Conservation (phyloP, 805 yeast genomes). For the Starmera quercuum region DNA sequence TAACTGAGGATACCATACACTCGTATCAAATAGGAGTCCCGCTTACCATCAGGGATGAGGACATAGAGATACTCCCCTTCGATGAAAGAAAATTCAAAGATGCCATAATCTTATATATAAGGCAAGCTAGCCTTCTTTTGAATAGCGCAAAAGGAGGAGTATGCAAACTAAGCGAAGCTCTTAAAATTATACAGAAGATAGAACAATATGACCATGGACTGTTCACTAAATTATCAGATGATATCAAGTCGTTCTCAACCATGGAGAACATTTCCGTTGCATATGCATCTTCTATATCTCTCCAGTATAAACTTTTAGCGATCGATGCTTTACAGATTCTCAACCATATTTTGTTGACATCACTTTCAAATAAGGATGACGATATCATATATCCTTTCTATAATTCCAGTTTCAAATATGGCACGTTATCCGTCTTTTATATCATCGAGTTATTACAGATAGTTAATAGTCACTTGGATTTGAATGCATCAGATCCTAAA, state of each 20-base stretch:
- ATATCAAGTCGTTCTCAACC: slow-evolving; percentile 3
- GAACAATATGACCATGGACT: slow-evolving; percentile 11
- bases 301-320: slow-evolving; percentile 1
- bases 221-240: slow-evolving; percentile 4
- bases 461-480: slow-evolving; percentile 4
- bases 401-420: slow-evolving; percentile 15
- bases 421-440: slow-evolving; percentile 13
- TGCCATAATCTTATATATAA: slow-evolving; percentile 4
- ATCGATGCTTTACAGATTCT: not conserved
- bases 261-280: slow-evolving; percentile 3
- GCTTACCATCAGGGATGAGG: slow-evolving; percentile 11
- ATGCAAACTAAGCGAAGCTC: slow-evolving; percentile 9
- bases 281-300: slow-evolving; percentile 1
- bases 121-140: slow-evolving; percentile 7
- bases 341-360: slow-evolving; percentile 1
- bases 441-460: slow-evolving; percentile 13
- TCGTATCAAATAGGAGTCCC: slow-evolving; percentile 17
- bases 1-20: slow-evolving; percentile 10
- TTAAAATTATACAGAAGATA: slow-evolving; percentile 6
- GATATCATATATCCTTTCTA: slow-evolving; percentile 3
- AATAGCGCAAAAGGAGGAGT: slow-evolving; percentile 1
- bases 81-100: slow-evolving; percentile 1
- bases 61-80: slow-evolving; percentile 2
- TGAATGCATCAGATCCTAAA: not conserved
- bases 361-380: slow-evolving; percentile 5